Evolutionary conservation across 805 yeast genomes (phyloP), one percentile per base, ranked within the genome.

Genomic region (Wickerhamomyces bovis): DNA sequence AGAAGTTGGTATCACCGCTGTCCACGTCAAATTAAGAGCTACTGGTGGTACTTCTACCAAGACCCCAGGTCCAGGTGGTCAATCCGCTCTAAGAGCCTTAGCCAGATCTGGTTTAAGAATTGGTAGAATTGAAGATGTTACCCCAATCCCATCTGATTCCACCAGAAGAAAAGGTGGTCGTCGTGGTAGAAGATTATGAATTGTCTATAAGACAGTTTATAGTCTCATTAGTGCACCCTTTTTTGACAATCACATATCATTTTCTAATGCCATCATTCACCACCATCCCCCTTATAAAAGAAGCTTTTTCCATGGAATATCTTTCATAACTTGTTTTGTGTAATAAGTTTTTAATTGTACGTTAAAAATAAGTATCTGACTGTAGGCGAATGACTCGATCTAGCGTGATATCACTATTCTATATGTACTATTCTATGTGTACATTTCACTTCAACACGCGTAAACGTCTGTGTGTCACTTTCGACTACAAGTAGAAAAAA

Each of bases 121-220:
- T 64, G 99, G 99, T 69, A 89, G 99, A 80, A 94, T 94, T 67
- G 99, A 95, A 83, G 99, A 94, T 76, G 99, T 94, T 64, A 94
- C 99, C 65, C 99, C 99, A 76, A 90, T 94, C 68, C 99, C 99
- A 76, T 94, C 99, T 65, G 99, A 94, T 78, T 90, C 98, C 69
- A 95, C 99, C 76, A 94, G 99, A 86, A 88, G 92, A 89, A 95
- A 94, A 95, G 99, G 99, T 89, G 99, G 99, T 88, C 94, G 99
- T 83, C 90, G 99, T 85, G 99, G 99, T 92, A 92, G 99, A 85
- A 89, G 99, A 87, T 85, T 90, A 78, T 88, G 76, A 77, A 50
- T 33, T 33, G 36, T 33, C 20, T 12, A 33, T 33, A 3, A 33
- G 11, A 33, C 36, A 33, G 20, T 33, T 33, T 33, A 33, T 33